Evolutionary conservation across 2,329 filamentous ascomycete species (phyloP).

Genomic region (Fusarium pilosicola): DNA sequence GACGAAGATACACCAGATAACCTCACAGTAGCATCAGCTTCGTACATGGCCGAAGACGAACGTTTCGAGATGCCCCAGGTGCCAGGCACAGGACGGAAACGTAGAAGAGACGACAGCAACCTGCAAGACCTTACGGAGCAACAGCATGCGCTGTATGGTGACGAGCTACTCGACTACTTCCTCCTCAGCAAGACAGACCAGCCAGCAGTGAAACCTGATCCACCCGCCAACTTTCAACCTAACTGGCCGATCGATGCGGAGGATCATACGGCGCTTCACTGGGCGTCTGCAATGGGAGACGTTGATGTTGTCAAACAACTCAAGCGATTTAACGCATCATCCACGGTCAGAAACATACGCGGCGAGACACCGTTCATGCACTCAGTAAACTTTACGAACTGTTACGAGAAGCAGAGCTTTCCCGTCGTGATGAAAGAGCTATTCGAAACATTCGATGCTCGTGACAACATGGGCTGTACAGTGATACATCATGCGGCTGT

Average conservation of each 20-base stretch:
- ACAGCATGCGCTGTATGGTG: constrained; percentile 89
- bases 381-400: constrained; percentile 95
- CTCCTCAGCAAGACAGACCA: constrained; percentile 85
- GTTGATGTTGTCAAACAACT: constrained; percentile 90
- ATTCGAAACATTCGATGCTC: constrained; percentile 80
- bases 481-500: constrained; percentile 95
- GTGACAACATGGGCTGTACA: constrained; percentile 84
- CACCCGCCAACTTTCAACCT: constrained; percentile 86
- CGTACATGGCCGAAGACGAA: constrained; percentile 86
- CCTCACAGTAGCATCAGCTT: constrained; percentile 82
- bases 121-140: constrained; percentile 76
- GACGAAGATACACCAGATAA: constrained; percentile 88
- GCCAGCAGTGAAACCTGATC: constrained; percentile 76
- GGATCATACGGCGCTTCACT: constrained; percentile 92
- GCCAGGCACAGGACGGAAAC: constrained; percentile 72
- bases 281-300: constrained; percentile 98
- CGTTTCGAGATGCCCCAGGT: constrained; percentile 75
- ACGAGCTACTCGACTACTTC: constrained; percentile 95
- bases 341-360: constrained; percentile 74
- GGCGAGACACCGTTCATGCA: constrained; percentile 95
- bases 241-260: constrained; percentile 95
- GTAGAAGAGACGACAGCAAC: constrained; percentile 74
- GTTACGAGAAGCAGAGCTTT: constrained; percentile 93
- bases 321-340: constrained; percentile 79
- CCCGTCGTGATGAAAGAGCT: constrained; percentile 85